Base-by-base conservation (phyloP, 2,329 filamentous ascomycete genomes). In the Sclerotinia sclerotiorum region DNA sequence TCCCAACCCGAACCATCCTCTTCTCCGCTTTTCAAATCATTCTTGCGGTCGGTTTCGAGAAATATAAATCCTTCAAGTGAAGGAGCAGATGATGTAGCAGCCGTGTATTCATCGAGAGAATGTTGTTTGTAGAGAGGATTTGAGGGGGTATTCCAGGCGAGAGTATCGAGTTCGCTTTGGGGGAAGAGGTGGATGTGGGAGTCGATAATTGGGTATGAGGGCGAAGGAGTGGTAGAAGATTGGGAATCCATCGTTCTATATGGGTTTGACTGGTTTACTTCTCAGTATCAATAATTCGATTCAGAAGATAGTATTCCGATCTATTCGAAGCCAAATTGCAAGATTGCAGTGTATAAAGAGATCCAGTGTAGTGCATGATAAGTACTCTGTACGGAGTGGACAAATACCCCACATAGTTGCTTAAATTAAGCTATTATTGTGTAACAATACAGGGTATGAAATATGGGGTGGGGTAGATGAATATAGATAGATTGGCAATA, bases 141-240 rank as follows among this genome's bases (percentile, higher is more conserved):
- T 79, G 58, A 83, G 80, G 6, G 86, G 80, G 4, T 79, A 84
- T 80, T 87, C 93, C 93, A 97, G 69, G 86, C 81, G 71, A 96
- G 86, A 51, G 86, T 85, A 67, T 84, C 77, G 65, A 90, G 77
- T 74, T 94, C 90, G 65, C 85, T 84, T 57, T 82, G 79, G 56
- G 92, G 91, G 82, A 88, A 97, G 76, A 97, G 88, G 81, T 97
- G 94, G 80, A 97, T 90, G 82, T 97, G 94, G 51, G 92, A 90
- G 82, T 97, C 94, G 79, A 97, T 87, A 76, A 97, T 89, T 75
- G 84, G 86, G 55, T 75, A 76, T 6, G 70, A 63, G 15, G 21
- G 17, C 11, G 60, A 42, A 8, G 29, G n/a, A 27, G 60, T 5
- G 13, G 60, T 5, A 35, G 60, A 65, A 46, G 65, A 35, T 46